A percentile compares a stretch with the other conserved stretches of the same genome.
These are phyloP conservation scores for Albatrellus ellisii DNA, from an alignment of 768 basidiomycete species.

Conservation along the genomic window DNA sequence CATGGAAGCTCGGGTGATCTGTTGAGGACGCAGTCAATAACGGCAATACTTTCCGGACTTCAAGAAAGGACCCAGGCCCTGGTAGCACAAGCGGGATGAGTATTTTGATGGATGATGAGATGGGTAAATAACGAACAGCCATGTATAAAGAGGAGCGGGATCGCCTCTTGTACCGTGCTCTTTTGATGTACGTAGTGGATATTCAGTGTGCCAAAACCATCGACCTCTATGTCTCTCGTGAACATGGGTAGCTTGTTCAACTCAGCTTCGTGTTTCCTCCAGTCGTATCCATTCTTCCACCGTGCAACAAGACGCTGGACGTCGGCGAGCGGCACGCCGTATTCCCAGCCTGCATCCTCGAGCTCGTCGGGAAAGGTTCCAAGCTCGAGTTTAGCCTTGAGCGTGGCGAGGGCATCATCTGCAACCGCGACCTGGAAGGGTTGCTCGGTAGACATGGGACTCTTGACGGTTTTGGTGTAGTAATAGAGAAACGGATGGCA, in stretches of 20 bases:
- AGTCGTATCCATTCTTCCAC: slow-evolving; percentile 21
- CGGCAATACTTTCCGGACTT: slow-evolving; percentile 30
- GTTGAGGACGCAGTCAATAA: slow-evolving; percentile 24
- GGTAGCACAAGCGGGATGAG: not conserved
- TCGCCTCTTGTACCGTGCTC: slow-evolving; percentile 16
- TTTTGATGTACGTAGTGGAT: slow-evolving; percentile 25
- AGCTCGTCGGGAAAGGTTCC: slow-evolving; percentile 45
- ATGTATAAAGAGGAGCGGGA: slow-evolving; percentile 21
- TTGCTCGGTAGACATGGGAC: slow-evolving; percentile 18
- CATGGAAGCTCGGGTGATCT: slow-evolving; percentile 38
- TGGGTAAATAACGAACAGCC: slow-evolving; percentile 18
- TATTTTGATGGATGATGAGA: not conserved
- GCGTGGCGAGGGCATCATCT: slow-evolving; percentile 25
- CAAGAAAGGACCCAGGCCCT: slow-evolving; percentile 11
- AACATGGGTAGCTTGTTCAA: slow-evolving; percentile 24
- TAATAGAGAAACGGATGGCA: not conserved
- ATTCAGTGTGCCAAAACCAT: slow-evolving; percentile 20
- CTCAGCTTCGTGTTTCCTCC: slow-evolving; percentile 19
- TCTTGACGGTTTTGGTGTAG: too few species aligned
- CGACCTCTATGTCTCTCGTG: slow-evolving; percentile 21
- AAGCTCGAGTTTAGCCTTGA: slow-evolving; percentile 34
- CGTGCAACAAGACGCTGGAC: slow-evolving; percentile 16
- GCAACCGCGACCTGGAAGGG: slow-evolving; percentile 37
- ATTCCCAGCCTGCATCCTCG: slow-evolving; percentile 34
- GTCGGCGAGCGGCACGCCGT: slow-evolving; percentile 26